Percentiles rank a stretch among this genome's conserved stretches.
Evolutionary conservation across 2,329 filamentous ascomycete genomes (phyloP).

Genomic region (Apiospora sp.): DNA sequence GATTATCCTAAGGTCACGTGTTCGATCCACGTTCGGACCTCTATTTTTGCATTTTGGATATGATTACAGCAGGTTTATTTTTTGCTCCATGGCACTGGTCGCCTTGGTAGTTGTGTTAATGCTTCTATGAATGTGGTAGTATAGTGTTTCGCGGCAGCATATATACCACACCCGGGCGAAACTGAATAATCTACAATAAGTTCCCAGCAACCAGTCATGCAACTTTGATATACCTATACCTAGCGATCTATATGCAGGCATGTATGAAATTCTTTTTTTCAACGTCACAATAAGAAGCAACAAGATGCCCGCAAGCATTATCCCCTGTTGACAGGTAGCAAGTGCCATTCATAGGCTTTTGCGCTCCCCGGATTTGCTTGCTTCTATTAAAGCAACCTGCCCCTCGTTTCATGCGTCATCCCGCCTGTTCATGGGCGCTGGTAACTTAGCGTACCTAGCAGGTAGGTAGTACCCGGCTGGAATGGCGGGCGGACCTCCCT

Average conservation of each 20-base stretch:
- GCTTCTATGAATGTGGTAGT: no score
- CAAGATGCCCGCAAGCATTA: background rate
- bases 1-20: conserved; percentile 21
- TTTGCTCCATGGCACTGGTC: background rate
- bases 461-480: background rate
- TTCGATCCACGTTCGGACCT: conserved; percentile 19
- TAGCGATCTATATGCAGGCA: background rate
- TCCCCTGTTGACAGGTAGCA: background rate
- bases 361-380: background rate
- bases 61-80: background rate
- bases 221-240: background rate
- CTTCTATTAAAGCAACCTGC: background rate
- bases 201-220: background rate
- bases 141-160: background rate
- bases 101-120: background rate
- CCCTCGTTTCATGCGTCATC: conserved; percentile 4
- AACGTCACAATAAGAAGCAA: background rate
- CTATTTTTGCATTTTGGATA: background rate
- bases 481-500: background rate
- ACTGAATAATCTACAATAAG: background rate
- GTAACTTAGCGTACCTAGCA: background rate
- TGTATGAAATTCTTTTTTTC: background rate
- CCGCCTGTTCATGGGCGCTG: background rate
- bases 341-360: background rate
- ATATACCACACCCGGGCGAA: background rate